phyloP scores from a whole-genome alignment of 1,139 yeast genomes.

The Lodderomyces oxycetoniae region DNA sequence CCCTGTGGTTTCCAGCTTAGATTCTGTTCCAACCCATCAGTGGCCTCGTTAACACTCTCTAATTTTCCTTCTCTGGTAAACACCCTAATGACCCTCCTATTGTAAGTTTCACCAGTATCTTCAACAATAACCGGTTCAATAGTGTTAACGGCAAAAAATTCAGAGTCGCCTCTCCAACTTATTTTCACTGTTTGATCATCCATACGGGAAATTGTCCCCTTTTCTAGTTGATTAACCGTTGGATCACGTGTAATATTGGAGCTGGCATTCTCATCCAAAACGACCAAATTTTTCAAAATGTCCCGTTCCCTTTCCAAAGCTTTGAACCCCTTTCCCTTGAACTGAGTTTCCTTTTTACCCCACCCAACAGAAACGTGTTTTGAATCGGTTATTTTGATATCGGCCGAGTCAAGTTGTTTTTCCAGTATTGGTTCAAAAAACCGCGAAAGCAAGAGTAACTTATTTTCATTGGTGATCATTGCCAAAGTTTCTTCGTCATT shows the following conservation, averaged over 20 bases:
- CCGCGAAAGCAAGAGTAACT: slow-evolving; percentile 65
- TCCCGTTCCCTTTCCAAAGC: slow-evolving; percentile 65
- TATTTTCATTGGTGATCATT: slow-evolving; percentile 59
- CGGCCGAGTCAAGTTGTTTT: slow-evolving; percentile 51
- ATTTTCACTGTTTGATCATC: slow-evolving; percentile 47
- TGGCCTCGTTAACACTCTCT: slow-evolving; percentile 87
- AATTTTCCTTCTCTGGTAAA: slow-evolving; percentile 74
- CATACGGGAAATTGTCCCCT: slow-evolving; percentile 56
- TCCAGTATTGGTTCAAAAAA: slow-evolving; percentile 79
- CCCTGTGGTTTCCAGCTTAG: slow-evolving; percentile 93
- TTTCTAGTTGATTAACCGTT: slow-evolving; percentile 74
- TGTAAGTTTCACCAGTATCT: slow-evolving; percentile 35
- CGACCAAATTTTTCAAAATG: slow-evolving; percentile 64
- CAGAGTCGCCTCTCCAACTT: slow-evolving; percentile 97
- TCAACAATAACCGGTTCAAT: slow-evolving; percentile 49
- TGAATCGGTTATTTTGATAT: slow-evolving; percentile 55
- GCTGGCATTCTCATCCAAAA: slow-evolving; percentile 49
- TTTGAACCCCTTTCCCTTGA: slow-evolving; percentile 88
- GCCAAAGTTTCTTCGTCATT: slow-evolving; percentile 85
- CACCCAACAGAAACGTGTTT: slow-evolving; percentile 96
- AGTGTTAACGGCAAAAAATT: slow-evolving; percentile 66
- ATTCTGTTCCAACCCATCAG: slow-evolving; percentile 69
- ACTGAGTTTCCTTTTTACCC: slow-evolving; percentile 98
- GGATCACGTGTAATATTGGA: slow-evolving; percentile 58
- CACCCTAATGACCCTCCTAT: slow-evolving; percentile 78